Evolutionary conservation across 805 yeast species (phyloP).

Genomic region (Monosporozyma aerobia): DNA sequence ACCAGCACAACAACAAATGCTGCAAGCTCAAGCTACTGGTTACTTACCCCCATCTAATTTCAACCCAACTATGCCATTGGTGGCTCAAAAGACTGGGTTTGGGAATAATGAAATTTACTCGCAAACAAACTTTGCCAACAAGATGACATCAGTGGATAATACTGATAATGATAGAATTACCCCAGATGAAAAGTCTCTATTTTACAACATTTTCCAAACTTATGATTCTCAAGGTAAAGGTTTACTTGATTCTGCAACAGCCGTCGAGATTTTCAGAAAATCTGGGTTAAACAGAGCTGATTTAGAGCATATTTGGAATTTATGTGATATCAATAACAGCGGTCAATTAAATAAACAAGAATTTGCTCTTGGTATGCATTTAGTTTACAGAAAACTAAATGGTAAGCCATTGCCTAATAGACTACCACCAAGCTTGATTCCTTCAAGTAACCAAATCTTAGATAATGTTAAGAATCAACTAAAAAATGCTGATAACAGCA

Average conservation of each 20-base stretch:
- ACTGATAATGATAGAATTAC: slow-evolving; percentile 57
- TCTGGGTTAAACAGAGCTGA: slow-evolving; percentile 82
- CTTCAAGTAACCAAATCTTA: slow-evolving; percentile 71
- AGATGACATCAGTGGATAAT: slow-evolving; percentile 24
- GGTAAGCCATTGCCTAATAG: slow-evolving; percentile 77
- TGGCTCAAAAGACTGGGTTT: slow-evolving; percentile 38
- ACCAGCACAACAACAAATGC: slow-evolving; percentile 32
- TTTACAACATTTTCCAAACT: slow-evolving; percentile 78
- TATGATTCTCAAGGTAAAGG: slow-evolving; percentile 73
- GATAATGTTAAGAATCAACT: slow-evolving; percentile 58
- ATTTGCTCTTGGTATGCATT: slow-evolving; percentile 95
- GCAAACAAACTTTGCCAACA: slow-evolving; percentile 29
- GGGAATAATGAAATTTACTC: slow-evolving; percentile 34
- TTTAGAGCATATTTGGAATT: slow-evolving; percentile 83
- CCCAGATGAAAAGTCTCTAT: slow-evolving; percentile 76
- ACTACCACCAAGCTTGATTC: slow-evolving; percentile 82
- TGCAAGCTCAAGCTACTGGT: slow-evolving; percentile 52
- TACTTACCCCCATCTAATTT: slow-evolving; percentile 40
- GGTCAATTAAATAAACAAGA: slow-evolving; percentile 84
- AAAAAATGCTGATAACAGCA: slow-evolving; percentile 12
- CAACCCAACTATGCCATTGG: slow-evolving; percentile 28
- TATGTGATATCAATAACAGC: slow-evolving; percentile 72
- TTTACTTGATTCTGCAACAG: slow-evolving; percentile 65
- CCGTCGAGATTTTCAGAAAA: slow-evolving; percentile 80
- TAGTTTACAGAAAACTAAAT: slow-evolving; percentile 81